Base-by-base conservation (phyloP, 2,329 filamentous ascomycete species). In the Cryphonectria carpinicola region DNA sequence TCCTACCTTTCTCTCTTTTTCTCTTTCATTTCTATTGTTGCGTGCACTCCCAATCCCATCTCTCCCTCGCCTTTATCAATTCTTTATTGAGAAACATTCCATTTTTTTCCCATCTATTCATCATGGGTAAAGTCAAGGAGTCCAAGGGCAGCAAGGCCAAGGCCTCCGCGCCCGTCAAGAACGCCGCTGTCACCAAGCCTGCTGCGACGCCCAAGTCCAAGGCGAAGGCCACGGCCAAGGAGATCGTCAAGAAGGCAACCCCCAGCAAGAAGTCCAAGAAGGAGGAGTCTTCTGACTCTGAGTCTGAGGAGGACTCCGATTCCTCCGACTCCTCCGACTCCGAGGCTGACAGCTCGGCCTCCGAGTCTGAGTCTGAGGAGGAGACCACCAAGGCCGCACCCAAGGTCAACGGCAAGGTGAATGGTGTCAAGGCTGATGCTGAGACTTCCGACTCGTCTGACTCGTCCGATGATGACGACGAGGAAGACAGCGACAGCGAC, bases 141-240 rank as follows among this genome's bases (percentile, higher is more conserved):
- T 58, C 54, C 54, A 58, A 58, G 54, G 54, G 54, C 28, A 58
- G 61, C 61, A 64, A 64, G 83, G 82, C 85, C 69, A 92, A 92
- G 84, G 86, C 85, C 75, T 87, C 88, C 74, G 85, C 63, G 63
- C 63, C 43, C 76, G 89, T 90, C 81, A 93, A 93, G 85, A 86
- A 86, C 76, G 89, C 85, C 75, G 87, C 88, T 74, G 85, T 93
- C 77, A 88, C 87, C 83, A 94, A 94, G 86, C 79, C 89, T 67
- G 84, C 88, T 73, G 86, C 91, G 80, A 87, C 86, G 74, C 82
- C 89, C 78, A 91, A 89, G 82, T 82, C 85, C 72, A 92, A 92
- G 84, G 86, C 88, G 76, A 92, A 92, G 86, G 85, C 89, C 74
- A 79, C 88, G 70, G 89, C 89, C 76, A 92, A 92, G 86, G 83